phyloP scores from a whole-genome alignment of 2,329 filamentous ascomycete species.

The Drechmeria coniospora region DNA sequence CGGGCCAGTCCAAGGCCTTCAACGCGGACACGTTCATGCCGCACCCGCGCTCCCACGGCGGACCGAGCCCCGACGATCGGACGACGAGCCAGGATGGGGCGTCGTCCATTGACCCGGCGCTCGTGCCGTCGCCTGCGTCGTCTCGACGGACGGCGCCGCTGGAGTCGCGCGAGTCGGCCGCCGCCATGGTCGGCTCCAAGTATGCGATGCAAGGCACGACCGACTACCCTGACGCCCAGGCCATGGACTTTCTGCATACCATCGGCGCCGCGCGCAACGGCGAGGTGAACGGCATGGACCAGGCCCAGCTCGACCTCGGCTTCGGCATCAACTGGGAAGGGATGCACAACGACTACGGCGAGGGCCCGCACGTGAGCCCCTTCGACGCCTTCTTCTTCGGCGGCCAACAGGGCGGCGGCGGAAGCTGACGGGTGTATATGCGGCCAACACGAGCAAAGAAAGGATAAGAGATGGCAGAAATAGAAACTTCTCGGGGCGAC shows the following conservation, averaged over 20 bases:
- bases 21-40: constrained; percentile 17
- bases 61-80: constrained; percentile 15
- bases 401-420: constrained; percentile 24
- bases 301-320: constrained; percentile 45
- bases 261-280: constrained; percentile 20
- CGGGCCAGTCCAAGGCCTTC: constrained; percentile 21
- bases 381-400: constrained; percentile 65
- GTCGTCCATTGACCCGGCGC: constrained; percentile 22
- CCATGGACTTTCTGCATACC: constrained; percentile 37
- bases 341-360: constrained; percentile 46
- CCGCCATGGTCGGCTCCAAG: constrained; percentile 17
- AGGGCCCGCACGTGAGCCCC: constrained; percentile 47
- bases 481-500: too few species aligned
- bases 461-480: not conserved
- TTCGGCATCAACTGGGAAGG: constrained; percentile 51
- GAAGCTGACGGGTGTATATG: constrained; percentile 10
- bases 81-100: constrained; percentile 14
- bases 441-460: too few species aligned
- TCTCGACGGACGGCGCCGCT: constrained; percentile 21
- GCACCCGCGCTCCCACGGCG: constrained; percentile 12
- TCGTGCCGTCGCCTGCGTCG: constrained; percentile 29
- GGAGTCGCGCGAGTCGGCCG: constrained; percentile 11
- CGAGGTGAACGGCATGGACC: constrained; percentile 19
- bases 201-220: constrained; percentile 18
- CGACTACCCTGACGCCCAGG: constrained; percentile 32